phyloP scores from a whole-genome alignment of 306 rosid species.

The Calophaca sinica region DNA sequence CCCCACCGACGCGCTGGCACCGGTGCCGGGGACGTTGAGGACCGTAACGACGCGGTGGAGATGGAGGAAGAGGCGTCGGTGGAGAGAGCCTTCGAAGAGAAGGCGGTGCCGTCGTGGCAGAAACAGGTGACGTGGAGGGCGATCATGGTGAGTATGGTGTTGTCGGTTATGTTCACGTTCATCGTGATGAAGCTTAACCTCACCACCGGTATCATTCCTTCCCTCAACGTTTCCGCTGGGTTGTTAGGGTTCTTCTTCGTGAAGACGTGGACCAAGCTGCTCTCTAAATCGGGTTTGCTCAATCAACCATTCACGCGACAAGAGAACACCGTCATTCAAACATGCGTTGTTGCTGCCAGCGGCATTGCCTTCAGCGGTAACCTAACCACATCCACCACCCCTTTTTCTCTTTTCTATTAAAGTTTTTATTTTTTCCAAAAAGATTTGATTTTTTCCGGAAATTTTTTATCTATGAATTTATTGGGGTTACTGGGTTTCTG shows the following conservation, averaged over 20 bases:
- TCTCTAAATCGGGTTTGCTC: slow-evolving; percentile 39
- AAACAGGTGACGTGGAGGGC: slow-evolving; percentile 50
- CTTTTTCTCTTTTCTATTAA: neutral
- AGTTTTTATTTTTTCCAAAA: no score
- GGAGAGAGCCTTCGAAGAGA: slow-evolving; percentile 49
- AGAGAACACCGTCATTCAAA: slow-evolving; percentile 62
- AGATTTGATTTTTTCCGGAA: slow-evolving; percentile 4
- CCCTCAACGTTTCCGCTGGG: slow-evolving; percentile 57
- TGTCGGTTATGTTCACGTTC: slow-evolving; percentile 52
- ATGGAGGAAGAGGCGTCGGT: neutral
- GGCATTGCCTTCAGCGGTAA: slow-evolving; percentile 65
- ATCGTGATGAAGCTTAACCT: slow-evolving; percentile 60
- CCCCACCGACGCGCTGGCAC: neutral
- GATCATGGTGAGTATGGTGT: slow-evolving; percentile 44
- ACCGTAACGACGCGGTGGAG: neutral
- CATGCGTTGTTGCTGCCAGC: slow-evolving; percentile 55
- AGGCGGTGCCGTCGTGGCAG: slow-evolving; percentile 52
- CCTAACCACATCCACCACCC: no score
- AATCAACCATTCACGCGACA: slow-evolving; percentile 52
- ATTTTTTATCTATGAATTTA: neutral
- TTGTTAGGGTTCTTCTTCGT: slow-evolving; percentile 59
- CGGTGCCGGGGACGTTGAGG: neutral
- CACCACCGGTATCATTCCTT: slow-evolving; percentile 57
- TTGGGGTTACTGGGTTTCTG: neutral
- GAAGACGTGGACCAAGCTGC: slow-evolving; percentile 51